Evolutionary conservation across 768 basidiomycete genomes (phyloP).

Genomic region (Dioszegia aurantiaca): DNA sequence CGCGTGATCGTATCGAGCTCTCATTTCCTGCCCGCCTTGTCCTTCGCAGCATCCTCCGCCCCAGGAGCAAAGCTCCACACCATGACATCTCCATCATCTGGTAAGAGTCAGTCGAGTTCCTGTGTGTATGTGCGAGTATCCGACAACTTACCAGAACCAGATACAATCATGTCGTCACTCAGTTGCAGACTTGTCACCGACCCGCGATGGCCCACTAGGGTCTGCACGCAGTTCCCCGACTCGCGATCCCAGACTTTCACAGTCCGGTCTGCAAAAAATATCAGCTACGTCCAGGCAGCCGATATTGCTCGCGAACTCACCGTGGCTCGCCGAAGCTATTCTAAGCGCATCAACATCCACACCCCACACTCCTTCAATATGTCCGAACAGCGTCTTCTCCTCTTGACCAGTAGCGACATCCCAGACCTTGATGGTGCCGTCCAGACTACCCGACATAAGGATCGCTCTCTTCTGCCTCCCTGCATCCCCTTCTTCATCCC

Average conservation of each 20-base stretch:
- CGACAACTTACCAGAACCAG: constrained; percentile 62
- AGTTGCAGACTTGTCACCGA: constrained; percentile 87
- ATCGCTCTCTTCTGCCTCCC: constrained; percentile 53
- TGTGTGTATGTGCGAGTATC: neutral
- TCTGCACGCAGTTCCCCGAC: constrained; percentile 78
- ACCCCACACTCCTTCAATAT: constrained; percentile 97
- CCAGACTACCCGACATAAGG: constrained; percentile 82
- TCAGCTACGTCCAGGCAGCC: constrained; percentile 18
- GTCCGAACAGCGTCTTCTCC: constrained; percentile 83
- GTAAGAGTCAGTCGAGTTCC: constrained; percentile 5
- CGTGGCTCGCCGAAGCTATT: constrained; percentile 86
- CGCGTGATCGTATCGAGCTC: no score
- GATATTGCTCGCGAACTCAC: constrained; percentile 61
- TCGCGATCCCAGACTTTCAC: constrained; percentile 88
- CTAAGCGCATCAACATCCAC: constrained; percentile 88
- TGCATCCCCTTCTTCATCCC: constrained; percentile 7
- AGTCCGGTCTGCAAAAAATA: constrained; percentile 27
- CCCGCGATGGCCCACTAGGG: constrained; percentile 87
- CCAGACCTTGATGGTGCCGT: constrained; percentile 96
- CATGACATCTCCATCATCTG: constrained; percentile 79
- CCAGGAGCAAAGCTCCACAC: constrained; percentile 65
- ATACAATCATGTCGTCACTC: constrained; percentile 91
- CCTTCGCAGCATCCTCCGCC: neutral
- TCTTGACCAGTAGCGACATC: constrained; percentile 81
- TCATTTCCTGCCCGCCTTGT: constrained; percentile 2